Evolutionary conservation across 2,329 filamentous ascomycete species (phyloP).

Genomic region (Penicillium sp.): DNA sequence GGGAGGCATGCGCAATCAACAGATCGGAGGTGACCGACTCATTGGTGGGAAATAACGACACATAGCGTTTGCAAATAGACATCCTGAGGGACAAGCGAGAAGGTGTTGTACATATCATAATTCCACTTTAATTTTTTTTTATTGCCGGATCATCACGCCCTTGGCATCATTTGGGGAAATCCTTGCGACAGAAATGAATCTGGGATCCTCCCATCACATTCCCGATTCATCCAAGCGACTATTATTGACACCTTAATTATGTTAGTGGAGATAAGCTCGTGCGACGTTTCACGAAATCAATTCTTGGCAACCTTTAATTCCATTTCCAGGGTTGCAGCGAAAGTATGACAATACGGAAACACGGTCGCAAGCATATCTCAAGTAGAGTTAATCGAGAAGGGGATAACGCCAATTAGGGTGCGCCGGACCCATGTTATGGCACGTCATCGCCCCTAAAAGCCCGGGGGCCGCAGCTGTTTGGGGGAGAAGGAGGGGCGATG

Average conservation of each 20-base stretch:
- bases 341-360: conserved; percentile 27
- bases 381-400: conserved; percentile 19
- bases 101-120: too few species aligned
- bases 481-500: not conserved
- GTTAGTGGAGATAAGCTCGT: conserved; percentile 44
- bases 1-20: not conserved
- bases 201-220: conserved; percentile 12
- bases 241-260: conserved; percentile 36
- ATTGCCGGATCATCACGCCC: not conserved
- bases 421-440: conserved; percentile 17
- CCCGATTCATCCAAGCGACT: conserved; percentile 16
- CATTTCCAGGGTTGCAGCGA: conserved; percentile 34
- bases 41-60: conserved; percentile 10
- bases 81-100: not conserved
- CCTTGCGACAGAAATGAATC: conserved; percentile 1
- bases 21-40: not conserved
- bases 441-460: conserved; percentile 21
- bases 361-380: conserved; percentile 20
- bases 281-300: conserved; percentile 39
- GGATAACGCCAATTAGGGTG: conserved; percentile 10
- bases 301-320: conserved; percentile 37
- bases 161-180: conserved; percentile 4
- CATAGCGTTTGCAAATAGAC: not conserved
- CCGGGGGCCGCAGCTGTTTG: conserved; percentile 1
- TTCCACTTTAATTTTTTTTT: not conserved